Evolutionary conservation across 1,284 basidiomycete species (phyloP).

Genomic region (Ustilago bromivora): DNA sequence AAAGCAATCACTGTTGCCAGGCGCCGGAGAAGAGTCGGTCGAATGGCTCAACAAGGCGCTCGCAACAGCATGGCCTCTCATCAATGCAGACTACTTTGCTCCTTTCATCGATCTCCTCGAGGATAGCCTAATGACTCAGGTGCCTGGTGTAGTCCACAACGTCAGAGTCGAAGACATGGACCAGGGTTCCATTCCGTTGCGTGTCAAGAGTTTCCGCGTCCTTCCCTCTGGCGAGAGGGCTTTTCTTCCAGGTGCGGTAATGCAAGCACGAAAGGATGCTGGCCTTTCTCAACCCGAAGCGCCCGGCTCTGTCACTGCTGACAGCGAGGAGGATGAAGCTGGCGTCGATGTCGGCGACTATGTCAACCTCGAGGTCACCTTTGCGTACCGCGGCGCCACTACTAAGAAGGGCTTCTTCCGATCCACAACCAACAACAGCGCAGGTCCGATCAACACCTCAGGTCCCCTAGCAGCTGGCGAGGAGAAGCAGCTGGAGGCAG

Average conservation of each 20-base stretch:
- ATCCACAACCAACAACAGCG: conserved; percentile 25
- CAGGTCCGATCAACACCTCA: conserved; percentile 23
- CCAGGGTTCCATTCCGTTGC: conserved; percentile 59
- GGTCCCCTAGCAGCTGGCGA: conserved; percentile 20
- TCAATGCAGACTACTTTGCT: conserved; percentile 62
- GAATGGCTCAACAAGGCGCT: conserved; percentile 65
- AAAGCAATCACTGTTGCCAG: conserved; percentile 16
- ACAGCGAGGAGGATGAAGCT: conserved; percentile 24
- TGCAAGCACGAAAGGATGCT: conserved; percentile 35
- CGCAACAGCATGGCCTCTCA: conserved; percentile 61
- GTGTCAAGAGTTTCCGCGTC: conserved; percentile 55
- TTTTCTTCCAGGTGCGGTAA: conserved; percentile 48
- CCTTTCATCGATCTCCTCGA: conserved; percentile 66
- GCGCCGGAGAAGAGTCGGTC: conserved; percentile 52
- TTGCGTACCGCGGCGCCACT: conserved; percentile 55
- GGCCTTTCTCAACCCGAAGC: conserved; percentile 11
- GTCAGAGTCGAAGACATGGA: conserved; percentile 65
- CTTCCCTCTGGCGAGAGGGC: conserved; percentile 41
- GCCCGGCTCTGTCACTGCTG: conserved; percentile 4
- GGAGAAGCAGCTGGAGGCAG: conserved; percentile 11
- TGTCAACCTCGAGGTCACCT: conserved; percentile 61
- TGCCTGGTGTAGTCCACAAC: conserved; percentile 63
- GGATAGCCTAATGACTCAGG: conserved; percentile 65
- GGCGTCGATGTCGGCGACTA: conserved; percentile 58
- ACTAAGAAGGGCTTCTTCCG: conserved; percentile 39